These are phyloP conservation scores for Tulasnella sp. DNA, from an alignment of 768 basidiomycete species.

Conservation along the genomic window DNA sequence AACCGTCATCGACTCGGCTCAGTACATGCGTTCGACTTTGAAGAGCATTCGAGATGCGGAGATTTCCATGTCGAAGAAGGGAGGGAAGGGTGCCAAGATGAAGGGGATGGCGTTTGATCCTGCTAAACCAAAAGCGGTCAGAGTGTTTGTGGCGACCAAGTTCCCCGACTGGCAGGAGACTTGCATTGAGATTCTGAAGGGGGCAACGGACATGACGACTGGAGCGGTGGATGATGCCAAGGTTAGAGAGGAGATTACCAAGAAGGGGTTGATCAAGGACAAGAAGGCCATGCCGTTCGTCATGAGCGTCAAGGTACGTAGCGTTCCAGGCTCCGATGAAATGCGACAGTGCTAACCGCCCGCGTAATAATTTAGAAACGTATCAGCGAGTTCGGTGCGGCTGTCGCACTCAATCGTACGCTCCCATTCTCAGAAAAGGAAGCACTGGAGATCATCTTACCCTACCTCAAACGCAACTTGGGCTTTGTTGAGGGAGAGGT, in stretches of 20 bases:
- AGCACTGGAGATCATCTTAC: slow-evolving; percentile 63
- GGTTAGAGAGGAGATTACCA: slow-evolving; percentile 61
- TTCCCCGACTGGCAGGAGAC: slow-evolving; percentile 95
- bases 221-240: slow-evolving; percentile 78
- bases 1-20: slow-evolving; percentile 62
- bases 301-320: slow-evolving; percentile 80
- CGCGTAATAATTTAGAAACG: slow-evolving; percentile 57
- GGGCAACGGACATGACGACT: slow-evolving; percentile 53
- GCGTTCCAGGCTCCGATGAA: neutral
- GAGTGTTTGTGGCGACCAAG: slow-evolving; percentile 82
- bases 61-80: slow-evolving; percentile 66
- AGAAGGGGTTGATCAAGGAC: slow-evolving; percentile 85
- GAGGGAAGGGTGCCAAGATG: slow-evolving; percentile 66
- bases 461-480: slow-evolving; percentile 77
- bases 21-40: slow-evolving; percentile 86
- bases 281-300: slow-evolving; percentile 95
- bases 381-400: slow-evolving; percentile 67
- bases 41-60: slow-evolving; percentile 91
- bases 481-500: slow-evolving; percentile 67
- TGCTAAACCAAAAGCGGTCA: slow-evolving; percentile 68
- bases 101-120: slow-evolving; percentile 69
- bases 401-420: slow-evolving; percentile 74
- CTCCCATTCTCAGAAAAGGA: slow-evolving; percentile 78
- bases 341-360: slow-evolving; percentile 9
- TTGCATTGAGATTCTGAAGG: slow-evolving; percentile 71